Percentiles rank a stretch among this genome's conserved stretches.
phyloP scores from a whole-genome alignment of 352 stramenopile species.

The Phytophthora pluvialis region DNA sequence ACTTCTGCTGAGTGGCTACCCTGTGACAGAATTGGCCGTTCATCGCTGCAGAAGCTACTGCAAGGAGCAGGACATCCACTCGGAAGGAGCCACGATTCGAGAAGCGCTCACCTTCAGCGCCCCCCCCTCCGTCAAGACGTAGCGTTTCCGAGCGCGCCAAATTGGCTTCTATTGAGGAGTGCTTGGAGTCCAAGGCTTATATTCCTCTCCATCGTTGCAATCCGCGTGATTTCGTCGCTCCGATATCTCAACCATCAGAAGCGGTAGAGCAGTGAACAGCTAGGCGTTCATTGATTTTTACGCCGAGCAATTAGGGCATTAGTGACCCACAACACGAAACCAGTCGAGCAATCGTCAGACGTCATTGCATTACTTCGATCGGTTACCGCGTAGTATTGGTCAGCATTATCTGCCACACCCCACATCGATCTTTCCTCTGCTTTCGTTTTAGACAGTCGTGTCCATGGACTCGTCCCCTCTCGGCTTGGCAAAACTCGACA shows the following conservation, averaged over 20 bases:
- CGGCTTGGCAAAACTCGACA: slow-evolving; percentile 48
- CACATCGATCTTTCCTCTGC: neutral
- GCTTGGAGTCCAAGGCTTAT: slow-evolving; percentile 18
- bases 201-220: slow-evolving; percentile 39
- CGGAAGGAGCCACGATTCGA: slow-evolving; percentile 64
- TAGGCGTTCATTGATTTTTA: neutral
- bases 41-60: slow-evolving; percentile 42
- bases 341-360: slow-evolving; percentile 2
- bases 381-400: neutral
- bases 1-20: slow-evolving; percentile 47
- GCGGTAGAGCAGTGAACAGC: slow-evolving; percentile 18
- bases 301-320: neutral
- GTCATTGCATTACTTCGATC: slow-evolving; percentile 8
- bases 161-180: slow-evolving; percentile 38
- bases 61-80: slow-evolving; percentile 31
- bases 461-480: slow-evolving; percentile 10
- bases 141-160: slow-evolving; percentile 36
- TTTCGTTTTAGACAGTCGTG: slow-evolving; percentile 24
- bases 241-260: slow-evolving; percentile 56
- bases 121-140: slow-evolving; percentile 57
- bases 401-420: neutral
- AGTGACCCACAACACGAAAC: slow-evolving; percentile 6
- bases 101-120: slow-evolving; percentile 90
- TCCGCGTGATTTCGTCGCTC: slow-evolving; percentile 41
- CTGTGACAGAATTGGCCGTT: slow-evolving; percentile 32